Conservation (phyloP, 2,329 filamentous ascomycete species). For the Fonsecaea nubica region DNA sequence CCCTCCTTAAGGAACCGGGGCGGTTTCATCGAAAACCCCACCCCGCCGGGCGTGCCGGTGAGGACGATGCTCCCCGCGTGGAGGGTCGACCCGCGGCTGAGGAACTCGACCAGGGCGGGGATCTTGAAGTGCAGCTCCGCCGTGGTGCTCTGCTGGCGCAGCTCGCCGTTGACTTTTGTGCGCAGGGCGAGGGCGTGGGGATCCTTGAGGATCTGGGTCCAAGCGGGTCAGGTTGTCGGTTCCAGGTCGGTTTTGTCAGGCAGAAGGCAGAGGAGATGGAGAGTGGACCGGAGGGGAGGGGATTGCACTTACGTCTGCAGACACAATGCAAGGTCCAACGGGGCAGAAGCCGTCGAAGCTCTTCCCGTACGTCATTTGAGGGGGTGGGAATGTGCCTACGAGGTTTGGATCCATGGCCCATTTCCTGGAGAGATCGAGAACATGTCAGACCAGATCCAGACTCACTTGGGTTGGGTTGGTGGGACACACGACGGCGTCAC, state of each 20-base stretch:
- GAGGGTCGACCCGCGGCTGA: constrained; percentile 1
- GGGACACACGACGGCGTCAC: neutral
- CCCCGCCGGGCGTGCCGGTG: constrained; percentile 8
- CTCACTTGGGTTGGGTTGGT: neutral
- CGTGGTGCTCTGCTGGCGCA: constrained; percentile 12
- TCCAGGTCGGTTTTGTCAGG: neutral
- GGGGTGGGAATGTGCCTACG: constrained; percentile 16
- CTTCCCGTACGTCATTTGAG: constrained; percentile 44
- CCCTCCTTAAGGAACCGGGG: constrained; percentile 4
- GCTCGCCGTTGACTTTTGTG: constrained; percentile 14
- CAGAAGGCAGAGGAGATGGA: no score
- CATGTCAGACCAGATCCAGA: neutral
- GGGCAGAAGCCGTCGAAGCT: constrained; percentile 48
- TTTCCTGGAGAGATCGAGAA: neutral
- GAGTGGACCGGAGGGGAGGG: neutral
- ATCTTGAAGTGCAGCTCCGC: constrained; percentile 13
- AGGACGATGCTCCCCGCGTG: constrained; percentile 10
- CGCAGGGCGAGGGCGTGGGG: constrained; percentile 9
- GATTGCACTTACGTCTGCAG: constrained; percentile 26
- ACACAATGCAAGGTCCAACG: constrained; percentile 47
- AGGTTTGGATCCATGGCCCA: constrained; percentile 16
- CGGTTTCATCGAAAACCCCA: constrained; percentile 9
- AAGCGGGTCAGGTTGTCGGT: neutral
- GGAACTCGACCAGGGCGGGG: constrained; percentile 12
- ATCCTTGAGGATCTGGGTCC: constrained; percentile 1